Conservation (phyloP, 257 asterid genomes). For the Solanum bulbocastanum region DNA sequence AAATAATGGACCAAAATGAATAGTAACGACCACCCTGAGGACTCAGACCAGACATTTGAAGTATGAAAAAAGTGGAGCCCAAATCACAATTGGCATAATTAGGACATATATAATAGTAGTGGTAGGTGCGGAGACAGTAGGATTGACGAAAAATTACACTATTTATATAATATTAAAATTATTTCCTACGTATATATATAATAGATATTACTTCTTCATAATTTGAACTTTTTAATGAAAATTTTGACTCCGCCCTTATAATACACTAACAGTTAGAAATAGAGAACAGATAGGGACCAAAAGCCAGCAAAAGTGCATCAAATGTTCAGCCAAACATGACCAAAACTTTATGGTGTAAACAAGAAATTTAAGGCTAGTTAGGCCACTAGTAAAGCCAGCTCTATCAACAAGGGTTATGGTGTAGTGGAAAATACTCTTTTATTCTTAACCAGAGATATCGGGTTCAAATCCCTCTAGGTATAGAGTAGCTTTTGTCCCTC, state of each 20-base stretch:
- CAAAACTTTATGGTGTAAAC: background rate
- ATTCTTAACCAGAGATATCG: fast-evolving
- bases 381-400: background rate
- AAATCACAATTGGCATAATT: background rate
- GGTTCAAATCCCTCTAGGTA: fast-evolving
- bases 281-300: background rate
- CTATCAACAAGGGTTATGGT: background rate
- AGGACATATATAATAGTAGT: background rate
- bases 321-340: background rate
- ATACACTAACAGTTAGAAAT: background rate
- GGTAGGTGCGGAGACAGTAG: fast-evolving
- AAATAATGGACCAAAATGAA: background rate
- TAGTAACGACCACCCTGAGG: background rate
- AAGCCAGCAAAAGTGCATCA: background rate
- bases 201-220: background rate
- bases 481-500: no score
- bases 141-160: background rate
- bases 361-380: background rate
- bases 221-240: background rate
- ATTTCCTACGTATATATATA: background rate
- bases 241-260: fast-evolving
- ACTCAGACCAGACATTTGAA: background rate
- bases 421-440: fast-evolving
- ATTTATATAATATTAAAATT: background rate
- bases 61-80: background rate